Evolutionary conservation across 352 stramenopile species (phyloP).

Genomic region (Globisporangium abappressorium): DNA sequence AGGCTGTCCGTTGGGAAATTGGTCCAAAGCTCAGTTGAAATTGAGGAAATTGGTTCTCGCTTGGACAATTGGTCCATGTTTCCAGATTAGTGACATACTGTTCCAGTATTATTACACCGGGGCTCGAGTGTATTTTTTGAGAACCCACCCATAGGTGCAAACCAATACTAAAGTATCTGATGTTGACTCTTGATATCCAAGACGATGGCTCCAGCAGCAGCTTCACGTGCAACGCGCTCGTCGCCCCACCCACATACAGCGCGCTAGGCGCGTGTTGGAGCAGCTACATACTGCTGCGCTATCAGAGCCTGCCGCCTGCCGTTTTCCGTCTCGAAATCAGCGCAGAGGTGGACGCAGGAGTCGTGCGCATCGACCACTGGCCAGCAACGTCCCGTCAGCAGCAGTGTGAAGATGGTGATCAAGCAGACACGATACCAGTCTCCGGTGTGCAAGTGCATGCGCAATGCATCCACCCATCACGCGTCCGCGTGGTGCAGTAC

Average conservation of each 20-base stretch:
- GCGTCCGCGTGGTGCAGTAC: slow-evolving; percentile 45
- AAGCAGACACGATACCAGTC: background rate
- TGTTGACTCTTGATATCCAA: slow-evolving; percentile 26
- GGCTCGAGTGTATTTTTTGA: background rate
- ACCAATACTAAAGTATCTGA: background rate
- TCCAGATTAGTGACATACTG: background rate
- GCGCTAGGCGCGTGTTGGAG: slow-evolving; percentile 25
- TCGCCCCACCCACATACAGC: slow-evolving; percentile 23
- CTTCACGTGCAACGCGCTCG: slow-evolving; percentile 28
- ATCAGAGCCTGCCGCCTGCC: slow-evolving; percentile 7
- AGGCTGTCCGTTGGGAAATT: no score
- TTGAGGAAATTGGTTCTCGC: background rate
- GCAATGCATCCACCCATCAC: slow-evolving; percentile 23
- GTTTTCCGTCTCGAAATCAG: slow-evolving; percentile 47
- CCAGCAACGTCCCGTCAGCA: slow-evolving; percentile 2
- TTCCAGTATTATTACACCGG: background rate
- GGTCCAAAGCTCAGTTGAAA: background rate
- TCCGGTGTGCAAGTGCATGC: slow-evolving; percentile 15
- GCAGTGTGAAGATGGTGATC: background rate
- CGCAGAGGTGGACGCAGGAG: slow-evolving; percentile 6
- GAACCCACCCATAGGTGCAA: background rate
- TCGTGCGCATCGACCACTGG: slow-evolving; percentile 53
- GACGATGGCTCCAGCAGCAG: slow-evolving; percentile 15
- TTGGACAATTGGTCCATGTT: background rate
- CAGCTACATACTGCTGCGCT: slow-evolving; percentile 26